Evolutionary conservation across 108 stramenopile species (phyloP).

Genomic region (Cyclotella atomus): DNA sequence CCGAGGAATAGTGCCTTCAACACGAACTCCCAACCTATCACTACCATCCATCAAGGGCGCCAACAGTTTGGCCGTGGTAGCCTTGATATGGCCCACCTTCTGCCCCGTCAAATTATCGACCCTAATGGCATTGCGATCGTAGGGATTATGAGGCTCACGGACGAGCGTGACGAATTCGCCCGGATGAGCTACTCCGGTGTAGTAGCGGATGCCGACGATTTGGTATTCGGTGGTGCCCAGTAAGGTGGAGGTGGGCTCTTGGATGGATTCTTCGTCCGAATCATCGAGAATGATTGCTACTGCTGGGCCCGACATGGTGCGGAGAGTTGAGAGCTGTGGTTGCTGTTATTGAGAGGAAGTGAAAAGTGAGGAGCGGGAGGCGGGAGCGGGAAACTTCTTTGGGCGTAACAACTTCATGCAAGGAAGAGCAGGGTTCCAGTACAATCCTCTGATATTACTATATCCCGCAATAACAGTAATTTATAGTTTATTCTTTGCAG

Average conservation of each 20-base stretch:
- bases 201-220: conserved; percentile 54
- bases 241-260: neutral
- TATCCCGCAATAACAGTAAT: no score
- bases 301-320: neutral
- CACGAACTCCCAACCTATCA: neutral
- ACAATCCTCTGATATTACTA: no score
- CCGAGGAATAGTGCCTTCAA: conserved; percentile 53
- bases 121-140: conserved; percentile 74
- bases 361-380: no score
- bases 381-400: no score
- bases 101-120: conserved; percentile 56
- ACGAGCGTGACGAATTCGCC: conserved; percentile 63
- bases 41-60: conserved; percentile 55
- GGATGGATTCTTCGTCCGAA: neutral
- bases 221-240: conserved; percentile 36
- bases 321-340: no score
- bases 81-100: conserved; percentile 73
- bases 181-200: conserved; percentile 62
- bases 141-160: conserved; percentile 65
- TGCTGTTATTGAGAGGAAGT: no score
- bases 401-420: no score
- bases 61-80: conserved; percentile 46
- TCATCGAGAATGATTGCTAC: neutral
- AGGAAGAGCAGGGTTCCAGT: no score
- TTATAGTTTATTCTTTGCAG: no score